Evolutionary conservation across 2,329 filamentous ascomycete species (phyloP).

Genomic region (Claviceps digitariae): DNA sequence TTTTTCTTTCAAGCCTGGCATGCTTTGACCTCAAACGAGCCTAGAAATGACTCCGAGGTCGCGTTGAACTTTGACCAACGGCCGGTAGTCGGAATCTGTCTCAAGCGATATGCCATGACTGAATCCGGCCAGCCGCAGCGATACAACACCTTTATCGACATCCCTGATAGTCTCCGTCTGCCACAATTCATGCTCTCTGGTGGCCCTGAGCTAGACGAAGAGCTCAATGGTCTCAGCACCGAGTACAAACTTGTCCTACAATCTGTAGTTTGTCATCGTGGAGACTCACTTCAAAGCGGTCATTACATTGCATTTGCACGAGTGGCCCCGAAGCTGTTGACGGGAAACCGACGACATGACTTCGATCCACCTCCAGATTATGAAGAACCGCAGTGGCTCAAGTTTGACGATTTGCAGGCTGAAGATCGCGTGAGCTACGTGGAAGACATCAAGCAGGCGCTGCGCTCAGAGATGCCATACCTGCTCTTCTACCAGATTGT

Average conservation of each 20-base stretch:
- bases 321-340: constrained; percentile 50
- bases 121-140: constrained; percentile 54
- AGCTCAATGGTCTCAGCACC: constrained; percentile 53
- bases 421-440: constrained; percentile 59
- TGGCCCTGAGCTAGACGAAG: constrained; percentile 48
- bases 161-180: constrained; percentile 65
- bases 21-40: constrained; percentile 41
- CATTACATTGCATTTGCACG: constrained; percentile 84
- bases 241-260: constrained; percentile 90
- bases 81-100: constrained; percentile 80
- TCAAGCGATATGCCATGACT: constrained; percentile 73
- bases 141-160: constrained; percentile 76
- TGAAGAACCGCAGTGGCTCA: constrained; percentile 68
- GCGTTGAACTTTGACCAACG: constrained; percentile 76
- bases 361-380: constrained; percentile 50
- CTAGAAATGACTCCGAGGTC: constrained; percentile 60
- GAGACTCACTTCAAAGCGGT: constrained; percentile 71
- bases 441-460: constrained; percentile 60
- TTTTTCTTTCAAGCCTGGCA: constrained; percentile 57
- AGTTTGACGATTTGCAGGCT: constrained; percentile 72
- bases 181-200: constrained; percentile 79
- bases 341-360: constrained; percentile 42
- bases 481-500: constrained; percentile 91
- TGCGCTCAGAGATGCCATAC: constrained; percentile 84
- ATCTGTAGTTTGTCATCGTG: constrained; percentile 84